phyloP scores from a whole-genome alignment of 1,139 yeast genomes.

The Candida freyschussii region DNA sequence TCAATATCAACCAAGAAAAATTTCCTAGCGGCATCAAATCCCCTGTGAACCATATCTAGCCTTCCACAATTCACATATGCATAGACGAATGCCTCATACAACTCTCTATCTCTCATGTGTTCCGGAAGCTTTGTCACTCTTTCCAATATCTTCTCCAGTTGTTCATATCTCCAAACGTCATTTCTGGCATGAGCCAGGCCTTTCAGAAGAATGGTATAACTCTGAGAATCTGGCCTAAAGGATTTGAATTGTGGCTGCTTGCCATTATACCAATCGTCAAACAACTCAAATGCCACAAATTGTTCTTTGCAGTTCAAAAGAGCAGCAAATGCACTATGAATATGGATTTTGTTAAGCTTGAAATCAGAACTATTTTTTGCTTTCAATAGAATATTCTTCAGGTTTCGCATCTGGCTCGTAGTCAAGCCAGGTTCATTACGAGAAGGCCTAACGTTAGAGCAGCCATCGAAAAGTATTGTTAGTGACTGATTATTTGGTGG shows the following conservation, averaged over 20 bases:
- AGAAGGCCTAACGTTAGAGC: constrained; percentile 34
- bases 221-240: constrained; percentile 28
- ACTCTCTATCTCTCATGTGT: constrained; percentile 14
- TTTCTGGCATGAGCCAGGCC: constrained; percentile 18
- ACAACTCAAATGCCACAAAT: constrained; percentile 27
- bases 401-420: constrained; percentile 23
- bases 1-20: constrained; percentile 13
- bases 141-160: constrained; percentile 12
- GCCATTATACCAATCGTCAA: constrained; percentile 22
- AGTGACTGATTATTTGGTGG: constrained; percentile 49
- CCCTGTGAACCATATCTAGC: constrained; percentile 15
- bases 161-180: constrained; percentile 9
- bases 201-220: constrained; percentile 32
- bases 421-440: constrained; percentile 22
- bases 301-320: constrained; percentile 29
- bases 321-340: constrained; percentile 33
- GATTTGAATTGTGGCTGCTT: constrained; percentile 10
- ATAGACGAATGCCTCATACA: constrained; percentile 18
- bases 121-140: constrained; percentile 11
- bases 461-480: constrained; percentile 53
- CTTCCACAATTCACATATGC: constrained; percentile 15
- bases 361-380: constrained; percentile 9
- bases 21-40: constrained; percentile 15
- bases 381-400: constrained; percentile 21
- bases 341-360: constrained; percentile 26